Conservation (phyloP, 495 filamentous ascomycete species). For the Daldinia vernicosa region DNA sequence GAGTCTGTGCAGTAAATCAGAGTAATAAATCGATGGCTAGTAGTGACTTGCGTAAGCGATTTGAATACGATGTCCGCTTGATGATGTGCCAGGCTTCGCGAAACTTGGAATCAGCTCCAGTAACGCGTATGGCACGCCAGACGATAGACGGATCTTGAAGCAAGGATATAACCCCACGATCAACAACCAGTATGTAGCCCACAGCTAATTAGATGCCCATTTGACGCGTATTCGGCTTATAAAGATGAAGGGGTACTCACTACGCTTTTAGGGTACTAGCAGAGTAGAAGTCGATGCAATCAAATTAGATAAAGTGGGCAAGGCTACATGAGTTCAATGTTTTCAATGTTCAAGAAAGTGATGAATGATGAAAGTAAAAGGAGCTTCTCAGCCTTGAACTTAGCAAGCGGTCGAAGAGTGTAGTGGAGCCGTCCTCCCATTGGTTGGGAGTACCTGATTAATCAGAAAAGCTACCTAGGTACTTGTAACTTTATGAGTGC, state of each 20-base stretch:
- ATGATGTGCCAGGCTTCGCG: neutral
- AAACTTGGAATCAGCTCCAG: neutral
- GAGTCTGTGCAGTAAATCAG: neutral
- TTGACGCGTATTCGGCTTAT: neutral
- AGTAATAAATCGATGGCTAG: neutral
- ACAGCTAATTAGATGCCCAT: neutral
- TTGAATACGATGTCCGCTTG: neutral
- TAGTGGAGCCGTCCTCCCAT: neutral
- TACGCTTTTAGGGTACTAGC: neutral
- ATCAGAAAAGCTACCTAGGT: neutral
- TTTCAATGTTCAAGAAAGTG: neutral
- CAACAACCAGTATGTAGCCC: neutral
- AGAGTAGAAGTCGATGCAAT: neutral
- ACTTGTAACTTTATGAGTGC: too few species aligned
- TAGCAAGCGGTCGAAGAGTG: slow-evolving; percentile 10
- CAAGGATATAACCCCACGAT: neutral
- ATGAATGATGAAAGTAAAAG: neutral
- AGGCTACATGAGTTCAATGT: slow-evolving; percentile 13
- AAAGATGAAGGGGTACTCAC: neutral
- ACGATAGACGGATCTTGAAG: neutral
- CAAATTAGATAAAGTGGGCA: neutral
- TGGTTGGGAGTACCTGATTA: neutral
- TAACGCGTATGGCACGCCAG: neutral
- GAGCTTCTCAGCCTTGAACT: slow-evolving; percentile 25
- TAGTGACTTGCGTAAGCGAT: neutral